Evolutionary conservation across 257 asterid genomes (phyloP), one percentile per base, ranked within the genome.

Genomic region (Verbena officinalis): DNA sequence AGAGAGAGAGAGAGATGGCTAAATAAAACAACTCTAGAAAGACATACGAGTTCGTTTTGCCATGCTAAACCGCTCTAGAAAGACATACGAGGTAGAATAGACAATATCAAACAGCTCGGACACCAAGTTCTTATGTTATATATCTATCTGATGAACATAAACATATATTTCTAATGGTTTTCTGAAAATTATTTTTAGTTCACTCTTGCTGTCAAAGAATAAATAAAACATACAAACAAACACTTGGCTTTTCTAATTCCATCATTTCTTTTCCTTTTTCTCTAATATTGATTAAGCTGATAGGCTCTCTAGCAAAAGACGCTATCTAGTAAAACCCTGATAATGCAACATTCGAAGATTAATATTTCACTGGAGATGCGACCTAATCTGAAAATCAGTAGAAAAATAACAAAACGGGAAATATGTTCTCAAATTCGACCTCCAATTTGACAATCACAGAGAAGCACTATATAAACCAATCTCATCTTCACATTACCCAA

Each of bases 331-430:
- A 42, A 42, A 42, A 45, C 17, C n/a, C n/a, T n/a, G n/a, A n/a
- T n/a, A 50, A 24, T 61, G 20, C 45, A 46, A n/a, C n/a, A n/a
- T n/a, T n/a, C n/a, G n/a, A n/a, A 42, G 38, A 33, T 20, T 20
- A 17, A 13, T 10, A 27, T n/a, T 22, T 58, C 45, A 46, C 19
- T 40, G 44, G 13, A 38, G 19, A 40, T 34, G 65, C 38, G 22
- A 17, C 44, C 70, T 52, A 12, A 22, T 40, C 22, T 36, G 64
- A n/a, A n/a, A n/a, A n/a, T n/a, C n/a, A n/a, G n/a, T n/a, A n/a
- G 20, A n/a, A 63, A 46, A 42, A 24, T 52, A 0, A 12, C 15
- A 15, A 38, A 45, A 60, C 51, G 67, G 5, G 0, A n/a, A 61
- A 22, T 38, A 4, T 14, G 15, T 33, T 55, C 59, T 23, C 67